Conservation (phyloP, 2,329 filamentous ascomycete species). For the Fusarium incarnatum region DNA sequence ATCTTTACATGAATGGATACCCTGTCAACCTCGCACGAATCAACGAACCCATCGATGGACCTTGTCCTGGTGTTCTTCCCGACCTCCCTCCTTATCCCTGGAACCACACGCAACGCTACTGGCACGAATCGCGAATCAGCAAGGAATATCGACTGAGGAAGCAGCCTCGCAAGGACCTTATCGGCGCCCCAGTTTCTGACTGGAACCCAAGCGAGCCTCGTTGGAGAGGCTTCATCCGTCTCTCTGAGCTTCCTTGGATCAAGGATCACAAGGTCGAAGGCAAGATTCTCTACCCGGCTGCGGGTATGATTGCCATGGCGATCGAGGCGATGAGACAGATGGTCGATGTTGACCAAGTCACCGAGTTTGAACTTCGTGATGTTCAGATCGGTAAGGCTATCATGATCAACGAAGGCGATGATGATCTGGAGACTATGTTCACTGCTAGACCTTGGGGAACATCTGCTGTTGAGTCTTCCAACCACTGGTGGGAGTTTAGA, state of each 20-base stretch:
- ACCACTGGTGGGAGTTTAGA: neutral
- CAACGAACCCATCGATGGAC: slow-evolving; percentile 1
- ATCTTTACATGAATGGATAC: neutral
- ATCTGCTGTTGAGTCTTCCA: neutral
- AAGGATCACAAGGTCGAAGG: neutral
- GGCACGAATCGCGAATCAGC: neutral
- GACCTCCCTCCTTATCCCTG: neutral
- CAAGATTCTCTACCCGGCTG: neutral
- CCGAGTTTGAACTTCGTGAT: neutral
- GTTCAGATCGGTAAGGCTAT: neutral
- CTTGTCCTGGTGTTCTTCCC: neutral
- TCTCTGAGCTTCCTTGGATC: neutral
- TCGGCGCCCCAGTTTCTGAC: neutral
- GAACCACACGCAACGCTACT: neutral
- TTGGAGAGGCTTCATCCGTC: neutral
- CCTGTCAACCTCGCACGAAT: neutral
- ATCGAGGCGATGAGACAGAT: slow-evolving; percentile 1
- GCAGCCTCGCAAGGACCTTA: neutral
- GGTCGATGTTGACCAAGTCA: neutral
- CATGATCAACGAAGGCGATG: neutral
- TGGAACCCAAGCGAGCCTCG: neutral
- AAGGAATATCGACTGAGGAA: neutral
- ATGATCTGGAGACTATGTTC: neutral
- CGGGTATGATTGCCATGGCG: neutral
- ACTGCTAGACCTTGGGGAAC: neutral